These are phyloP conservation scores for Zoysia pacifica DNA, from an alignment of 176 grass and related monocot species.

Conservation along the genomic window DNA sequence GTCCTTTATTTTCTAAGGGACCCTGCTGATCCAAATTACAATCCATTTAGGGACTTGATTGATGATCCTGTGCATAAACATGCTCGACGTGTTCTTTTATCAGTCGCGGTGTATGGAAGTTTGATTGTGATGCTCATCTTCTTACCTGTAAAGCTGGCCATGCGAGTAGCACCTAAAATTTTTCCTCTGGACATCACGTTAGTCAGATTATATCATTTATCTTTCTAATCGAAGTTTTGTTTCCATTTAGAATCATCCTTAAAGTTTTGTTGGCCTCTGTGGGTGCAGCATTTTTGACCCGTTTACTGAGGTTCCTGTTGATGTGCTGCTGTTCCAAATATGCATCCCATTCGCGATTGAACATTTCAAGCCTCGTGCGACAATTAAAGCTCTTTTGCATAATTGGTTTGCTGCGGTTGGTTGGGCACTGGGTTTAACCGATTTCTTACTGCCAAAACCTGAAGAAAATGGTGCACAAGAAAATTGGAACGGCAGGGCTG, in stretches of 20 bases:
- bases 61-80: constrained; percentile 97
- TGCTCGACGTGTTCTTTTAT: constrained; percentile 86
- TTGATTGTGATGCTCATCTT: constrained; percentile 99
- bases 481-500: constrained; percentile 70
- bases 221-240: not conserved
- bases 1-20: constrained; percentile 98
- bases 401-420: constrained; percentile 92
- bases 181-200: constrained; percentile 94
- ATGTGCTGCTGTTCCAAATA: constrained; percentile 92
- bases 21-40: constrained; percentile 99
- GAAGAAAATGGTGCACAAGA: constrained; percentile 86
- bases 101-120: constrained; percentile 95
- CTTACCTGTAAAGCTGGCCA: constrained; percentile 96
- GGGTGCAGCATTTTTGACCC: constrained; percentile 94
- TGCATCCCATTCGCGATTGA: constrained; percentile 98
- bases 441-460: constrained; percentile 74
- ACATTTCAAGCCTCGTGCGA: constrained; percentile 90
- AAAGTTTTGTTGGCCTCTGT: not conserved
- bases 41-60: constrained; percentile 95
- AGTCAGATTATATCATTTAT: constrained; percentile 31
- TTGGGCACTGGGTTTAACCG: constrained; percentile 84
- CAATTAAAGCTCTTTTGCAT: constrained; percentile 82
- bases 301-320: constrained; percentile 91
- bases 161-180: constrained; percentile 73
- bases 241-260: constrained; percentile 3